Evolutionary conservation across 73 alveolate species (phyloP).

Genomic region (Halteria grandinella): DNA sequence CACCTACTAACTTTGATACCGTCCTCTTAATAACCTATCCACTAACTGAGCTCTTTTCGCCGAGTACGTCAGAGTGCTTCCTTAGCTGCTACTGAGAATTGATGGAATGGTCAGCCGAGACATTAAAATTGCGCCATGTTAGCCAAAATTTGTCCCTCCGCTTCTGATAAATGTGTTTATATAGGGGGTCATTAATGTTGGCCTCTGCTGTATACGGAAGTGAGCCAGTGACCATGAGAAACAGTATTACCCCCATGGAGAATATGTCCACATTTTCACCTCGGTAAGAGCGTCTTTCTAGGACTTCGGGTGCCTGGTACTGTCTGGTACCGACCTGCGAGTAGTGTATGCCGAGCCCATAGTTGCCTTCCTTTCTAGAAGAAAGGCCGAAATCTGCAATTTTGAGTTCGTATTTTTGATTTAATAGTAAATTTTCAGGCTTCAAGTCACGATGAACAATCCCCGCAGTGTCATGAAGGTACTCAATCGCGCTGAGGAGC

Average conservation of each 20-base stretch:
- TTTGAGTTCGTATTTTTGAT: constrained; percentile 72
- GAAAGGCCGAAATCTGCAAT: constrained; percentile 82
- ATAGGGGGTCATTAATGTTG: constrained; percentile 54
- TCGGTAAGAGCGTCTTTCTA: constrained; percentile 42
- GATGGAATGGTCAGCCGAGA: no score
- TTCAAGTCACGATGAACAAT: constrained; percentile 82
- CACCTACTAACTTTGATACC: no score
- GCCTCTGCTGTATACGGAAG: constrained; percentile 62
- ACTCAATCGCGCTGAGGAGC: constrained; percentile 60
- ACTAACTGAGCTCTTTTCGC: no score
- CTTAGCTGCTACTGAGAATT: no score
- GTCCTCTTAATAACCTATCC: no score
- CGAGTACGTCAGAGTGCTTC: no score
- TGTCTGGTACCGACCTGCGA: constrained; percentile 63
- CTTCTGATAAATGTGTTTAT: constrained; percentile 38
- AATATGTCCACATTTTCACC: constrained; percentile 60
- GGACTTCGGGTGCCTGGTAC: constrained; percentile 69
- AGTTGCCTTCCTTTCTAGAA: constrained; percentile 40
- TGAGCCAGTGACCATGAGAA: constrained; percentile 65
- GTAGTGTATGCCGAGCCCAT: constrained; percentile 63
- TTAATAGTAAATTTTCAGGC: constrained; percentile 78
- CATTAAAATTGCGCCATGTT: no score
- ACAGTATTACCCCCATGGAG: constrained; percentile 69
- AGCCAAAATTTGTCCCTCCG: constrained; percentile 58
- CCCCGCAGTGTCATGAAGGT: constrained; percentile 69